Evolutionary conservation across 208 protist species (phyloP).

Genomic region (Blastocrithidia nonstop): DNA sequence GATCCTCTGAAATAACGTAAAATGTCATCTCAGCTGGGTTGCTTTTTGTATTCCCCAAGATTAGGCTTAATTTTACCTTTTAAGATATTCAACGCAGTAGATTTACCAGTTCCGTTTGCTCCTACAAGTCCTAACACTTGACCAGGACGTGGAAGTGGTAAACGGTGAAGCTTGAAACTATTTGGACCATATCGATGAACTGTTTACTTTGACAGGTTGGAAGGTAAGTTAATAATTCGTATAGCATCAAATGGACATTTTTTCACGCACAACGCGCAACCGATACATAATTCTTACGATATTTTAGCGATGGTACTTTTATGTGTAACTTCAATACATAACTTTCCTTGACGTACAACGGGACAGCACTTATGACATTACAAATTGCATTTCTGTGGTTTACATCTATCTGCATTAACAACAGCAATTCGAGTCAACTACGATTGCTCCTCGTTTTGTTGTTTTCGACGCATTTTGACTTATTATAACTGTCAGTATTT

Average conservation of each 20-base stretch:
- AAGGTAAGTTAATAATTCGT: constrained; percentile 99
- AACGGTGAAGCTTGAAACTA: constrained; percentile 99
- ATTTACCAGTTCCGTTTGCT: constrained; percentile 99
- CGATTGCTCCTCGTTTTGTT: constrained; percentile 73
- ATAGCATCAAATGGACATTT: constrained; percentile 99
- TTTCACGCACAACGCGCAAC: constrained; percentile 99
- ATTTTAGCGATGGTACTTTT: constrained; percentile 91
- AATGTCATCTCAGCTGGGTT: constrained; percentile 98
- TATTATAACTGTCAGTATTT: too few species aligned
- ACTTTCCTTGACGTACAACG: constrained; percentile 95
- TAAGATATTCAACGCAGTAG: constrained; percentile 98
- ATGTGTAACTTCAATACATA: constrained; percentile 98
- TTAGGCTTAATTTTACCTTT: constrained; percentile 98
- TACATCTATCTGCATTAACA: constrained; percentile 97
- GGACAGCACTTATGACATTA: constrained; percentile 99
- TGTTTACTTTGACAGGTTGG: constrained; percentile 93
- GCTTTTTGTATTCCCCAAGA: constrained; percentile 91
- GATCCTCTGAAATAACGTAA: constrained; percentile 97
- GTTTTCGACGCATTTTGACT: constrained; percentile 51
- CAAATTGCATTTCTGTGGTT: constrained; percentile 97
- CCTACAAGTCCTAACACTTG: constrained; percentile 99
- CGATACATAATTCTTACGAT: constrained; percentile 99
- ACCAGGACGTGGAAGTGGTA: constrained; percentile 96
- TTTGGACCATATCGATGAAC: constrained; percentile 99
- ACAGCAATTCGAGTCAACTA: constrained; percentile 98